Evolutionary conservation across 495 filamentous ascomycete genomes (phyloP), one percentile per base, ranked within the genome.

Genomic region (Hypoxylon rickii): DNA sequence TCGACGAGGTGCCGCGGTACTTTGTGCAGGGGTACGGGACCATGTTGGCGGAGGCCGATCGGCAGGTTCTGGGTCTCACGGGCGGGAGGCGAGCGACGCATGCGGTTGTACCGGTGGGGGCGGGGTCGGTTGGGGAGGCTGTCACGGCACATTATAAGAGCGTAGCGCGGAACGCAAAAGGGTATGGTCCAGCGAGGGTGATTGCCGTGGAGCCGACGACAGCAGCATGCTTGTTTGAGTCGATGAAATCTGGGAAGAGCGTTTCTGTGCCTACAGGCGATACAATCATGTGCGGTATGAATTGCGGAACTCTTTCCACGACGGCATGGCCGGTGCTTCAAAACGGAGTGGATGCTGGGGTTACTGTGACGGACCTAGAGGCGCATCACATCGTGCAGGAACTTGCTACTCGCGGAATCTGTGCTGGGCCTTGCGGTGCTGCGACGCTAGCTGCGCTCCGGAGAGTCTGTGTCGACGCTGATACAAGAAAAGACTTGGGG

Each of bases 1-100:
- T 82, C 55, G 75, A 81, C 42, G 71, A 83, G 43, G 73, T 89
- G 6, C 83, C 86, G 2, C 53, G 75, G 54, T 89, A 86, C 79
- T 85, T 89, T 21, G 83, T 86, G 3, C 83, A 88, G 18, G 87
- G 87, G 2, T 90, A 90, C 58, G 76, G 76, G 8, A 88, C 86
- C 0, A 81, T 88, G 79, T 71, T 89, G 52, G 56, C 61, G 0
- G 87, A 90, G 66, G 73, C 77, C 2, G 84, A 88, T 18, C 68
- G 72, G 12, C 83, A 86, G 55, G 56, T 85, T 6, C 47, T 58
- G 0, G 42, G 51, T 13, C 26, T 51, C 1, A 64, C 63, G n/a
- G 58, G 53, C 3, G 69, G 62, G 7, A 63, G 72, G 16, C 33
- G 66, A 1, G 69, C 70, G 2, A 78, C 58, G 6, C 61, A 78